Evolutionary conservation across 345 rosid genomes (phyloP), one percentile per base, ranked within the genome.

Genomic region (Linum lewisii): DNA sequence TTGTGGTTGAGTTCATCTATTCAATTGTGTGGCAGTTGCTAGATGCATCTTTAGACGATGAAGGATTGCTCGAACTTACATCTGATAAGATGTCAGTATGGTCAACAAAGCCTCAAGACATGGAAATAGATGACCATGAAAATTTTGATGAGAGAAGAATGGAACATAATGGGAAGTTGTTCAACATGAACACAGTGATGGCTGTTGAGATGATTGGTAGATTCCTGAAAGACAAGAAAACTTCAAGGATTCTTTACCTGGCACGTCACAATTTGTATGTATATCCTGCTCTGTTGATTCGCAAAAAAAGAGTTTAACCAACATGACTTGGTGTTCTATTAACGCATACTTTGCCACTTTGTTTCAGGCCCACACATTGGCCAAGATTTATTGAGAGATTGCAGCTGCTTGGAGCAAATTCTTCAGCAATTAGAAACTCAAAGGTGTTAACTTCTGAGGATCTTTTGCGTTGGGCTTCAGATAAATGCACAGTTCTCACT

Each of bases 231-330:
- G 22, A 57, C 44, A 57, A 34, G 29, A n/a, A 25, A 14, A 57
- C 60, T 57, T 57, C 60, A 14, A n/a, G 22, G 44, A 57, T 57
- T n/a, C 60, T 57, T 34, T 57, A 26, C 60, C 34, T 57, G 60
- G 60, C 60, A 57, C 44, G 60, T 16, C 42, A 18, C 22, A 57
- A 57, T 21, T 57, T 57, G 60, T 57, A 57, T 11, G 60, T 26
- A 15, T 29, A 57, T 29, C 25, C 34, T 57, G 38, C 9, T 34
- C 19, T 20, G 15, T 57, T 2, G 7, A 11, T 42, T 29, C 2
- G 34, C 7, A 3, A 11, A 16, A 42, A 42, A 34, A 34, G 10
- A 5, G 38, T 34, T 34, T 11, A 34, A 34, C 38, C 38, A 6
- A 5, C 38, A 5, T 34, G 38, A 34, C n/a, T 34, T 5, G 10